These are phyloP conservation scores for Penicillium lagena DNA, from an alignment of 495 filamentous ascomycete genomes.

Conservation along the genomic window DNA sequence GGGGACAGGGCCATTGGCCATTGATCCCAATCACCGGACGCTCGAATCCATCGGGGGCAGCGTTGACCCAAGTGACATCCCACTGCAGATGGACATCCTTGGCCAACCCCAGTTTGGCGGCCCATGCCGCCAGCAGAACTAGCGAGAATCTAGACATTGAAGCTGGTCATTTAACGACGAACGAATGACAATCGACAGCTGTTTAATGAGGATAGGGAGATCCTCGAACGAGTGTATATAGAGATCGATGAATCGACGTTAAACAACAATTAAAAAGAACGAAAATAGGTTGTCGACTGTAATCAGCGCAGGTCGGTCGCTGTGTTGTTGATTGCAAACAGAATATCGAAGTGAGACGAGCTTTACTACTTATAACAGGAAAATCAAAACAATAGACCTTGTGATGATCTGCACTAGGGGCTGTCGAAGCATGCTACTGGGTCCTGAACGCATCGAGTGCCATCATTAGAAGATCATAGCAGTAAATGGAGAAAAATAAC, in stretches of 20 bases:
- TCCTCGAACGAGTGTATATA: slow-evolving; percentile 7
- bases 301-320: slow-evolving; percentile 8
- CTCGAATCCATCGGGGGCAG: slow-evolving; percentile 70
- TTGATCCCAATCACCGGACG: slow-evolving; percentile 80
- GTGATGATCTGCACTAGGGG: slow-evolving; percentile 16
- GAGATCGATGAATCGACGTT: slow-evolving; percentile 3
- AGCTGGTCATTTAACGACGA: slow-evolving; percentile 6
- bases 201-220: slow-evolving; percentile 11
- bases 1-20: slow-evolving; percentile 68
- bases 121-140: slow-evolving; percentile 15
- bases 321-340: slow-evolving; percentile 1
- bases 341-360: background rate
- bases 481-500: too few species aligned
- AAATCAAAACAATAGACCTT: background rate
- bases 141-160: slow-evolving; percentile 17
- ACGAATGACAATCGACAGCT: slow-evolving; percentile 11
- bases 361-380: slow-evolving; percentile 6
- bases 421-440: slow-evolving; percentile 7
- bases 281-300: slow-evolving; percentile 8
- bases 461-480: too few species aligned
- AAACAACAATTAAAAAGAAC: background rate
- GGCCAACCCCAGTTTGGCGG: slow-evolving; percentile 16
- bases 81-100: slow-evolving; percentile 49
- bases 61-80: slow-evolving; percentile 73
- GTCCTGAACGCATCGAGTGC: background rate